A percentile compares a stretch with the other conserved stretches of the same genome.
phyloP scores from a whole-genome alignment of 1,284 basidiomycete genomes.

The Cryptococcus depauperatus region DNA sequence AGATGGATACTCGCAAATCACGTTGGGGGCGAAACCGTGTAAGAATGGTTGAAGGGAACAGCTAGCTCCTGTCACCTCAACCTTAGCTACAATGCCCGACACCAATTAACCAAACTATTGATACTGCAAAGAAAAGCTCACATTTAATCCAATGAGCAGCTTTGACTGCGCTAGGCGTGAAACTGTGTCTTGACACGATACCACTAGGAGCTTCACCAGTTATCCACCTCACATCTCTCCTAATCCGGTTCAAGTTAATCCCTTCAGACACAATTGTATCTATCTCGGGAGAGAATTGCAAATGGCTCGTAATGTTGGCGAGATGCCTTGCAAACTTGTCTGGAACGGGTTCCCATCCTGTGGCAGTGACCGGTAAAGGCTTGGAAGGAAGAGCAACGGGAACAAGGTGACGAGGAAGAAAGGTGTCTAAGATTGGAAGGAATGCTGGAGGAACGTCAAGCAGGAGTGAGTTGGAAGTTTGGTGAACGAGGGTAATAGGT shows the following conservation, averaged over 20 bases:
- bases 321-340: conserved; percentile 32
- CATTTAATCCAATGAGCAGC: conserved; percentile 70
- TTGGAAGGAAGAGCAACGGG: conserved; percentile 37
- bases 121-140: conserved; percentile 29
- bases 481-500: conserved; percentile 19
- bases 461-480: conserved; percentile 24
- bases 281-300: conserved; percentile 34
- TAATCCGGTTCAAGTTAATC: conserved; percentile 56
- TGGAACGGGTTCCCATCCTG: conserved; percentile 28
- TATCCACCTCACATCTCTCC: conserved; percentile 63
- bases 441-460: conserved; percentile 26
- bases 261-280: conserved; percentile 49
- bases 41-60: conserved; percentile 63
- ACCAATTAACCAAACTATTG: not conserved
- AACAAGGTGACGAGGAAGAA: conserved; percentile 38
- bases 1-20: conserved; percentile 55
- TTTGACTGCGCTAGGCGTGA: conserved; percentile 57
- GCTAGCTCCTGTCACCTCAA: conserved; percentile 63
- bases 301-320: conserved; percentile 34
- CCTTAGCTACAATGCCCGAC: conserved; percentile 30
- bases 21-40: conserved; percentile 67
- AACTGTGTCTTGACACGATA: conserved; percentile 69
- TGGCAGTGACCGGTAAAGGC: conserved; percentile 8
- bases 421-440: conserved; percentile 36
- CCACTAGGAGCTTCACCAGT: conserved; percentile 63